phyloP scores from a whole-genome alignment of 306 rosid genomes.

The Ormosia emarginata region DNA sequence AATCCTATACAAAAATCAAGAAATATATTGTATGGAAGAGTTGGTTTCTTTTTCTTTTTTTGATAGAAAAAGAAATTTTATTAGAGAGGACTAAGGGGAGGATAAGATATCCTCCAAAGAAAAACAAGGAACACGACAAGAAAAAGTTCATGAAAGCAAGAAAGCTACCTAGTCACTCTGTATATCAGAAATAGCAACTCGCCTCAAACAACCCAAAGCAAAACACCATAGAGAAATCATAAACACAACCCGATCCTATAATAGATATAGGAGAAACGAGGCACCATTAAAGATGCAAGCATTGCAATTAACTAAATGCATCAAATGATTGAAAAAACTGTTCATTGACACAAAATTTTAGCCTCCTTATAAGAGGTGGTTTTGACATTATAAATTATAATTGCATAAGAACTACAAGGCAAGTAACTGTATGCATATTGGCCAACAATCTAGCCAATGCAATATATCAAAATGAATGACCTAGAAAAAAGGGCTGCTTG shows the following conservation, averaged over 20 bases:
- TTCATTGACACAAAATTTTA: background rate
- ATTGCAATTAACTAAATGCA: background rate
- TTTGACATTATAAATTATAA: background rate
- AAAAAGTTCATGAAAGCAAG: background rate
- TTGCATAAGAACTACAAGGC: background rate
- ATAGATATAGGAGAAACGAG: background rate
- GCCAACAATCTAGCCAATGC: background rate
- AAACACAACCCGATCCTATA: background rate
- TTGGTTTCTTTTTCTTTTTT: background rate
- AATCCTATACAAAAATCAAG: constrained; percentile 1
- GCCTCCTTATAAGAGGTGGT: background rate
- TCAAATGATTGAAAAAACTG: background rate
- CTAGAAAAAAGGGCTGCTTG: background rate
- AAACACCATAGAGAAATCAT: background rate
- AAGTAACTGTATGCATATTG: background rate
- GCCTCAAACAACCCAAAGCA: background rate
- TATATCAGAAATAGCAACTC: background rate
- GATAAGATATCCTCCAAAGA: background rate
- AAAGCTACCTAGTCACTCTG: background rate
- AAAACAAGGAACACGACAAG: background rate
- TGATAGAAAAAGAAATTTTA: background rate
- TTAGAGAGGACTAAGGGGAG: background rate
- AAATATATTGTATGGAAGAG: background rate
- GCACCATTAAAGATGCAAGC: background rate
- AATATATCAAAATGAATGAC: background rate